Percentiles rank a stretch among this genome's conserved stretches.
These are phyloP conservation scores for Xylaria sp. DNA, from an alignment of 2,329 filamentous ascomycete species.

Conservation along the genomic window DNA sequence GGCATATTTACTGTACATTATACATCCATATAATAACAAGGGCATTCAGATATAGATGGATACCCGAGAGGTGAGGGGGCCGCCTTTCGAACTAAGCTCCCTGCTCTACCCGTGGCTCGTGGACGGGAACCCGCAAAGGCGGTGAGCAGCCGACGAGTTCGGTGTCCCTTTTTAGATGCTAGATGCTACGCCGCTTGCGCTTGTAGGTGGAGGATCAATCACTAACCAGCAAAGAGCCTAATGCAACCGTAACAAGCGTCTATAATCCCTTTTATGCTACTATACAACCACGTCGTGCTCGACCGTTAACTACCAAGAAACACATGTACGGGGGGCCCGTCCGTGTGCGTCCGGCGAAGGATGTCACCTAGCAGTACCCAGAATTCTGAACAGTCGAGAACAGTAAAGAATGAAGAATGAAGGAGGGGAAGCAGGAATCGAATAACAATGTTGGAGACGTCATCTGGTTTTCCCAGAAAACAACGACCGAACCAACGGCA, in stretches of 20 bases:
- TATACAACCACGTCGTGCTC: background rate
- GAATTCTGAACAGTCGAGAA: background rate
- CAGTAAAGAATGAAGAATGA: background rate
- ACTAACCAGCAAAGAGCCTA: slow-evolving; percentile 3
- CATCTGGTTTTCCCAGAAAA: background rate
- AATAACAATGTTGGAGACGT: background rate
- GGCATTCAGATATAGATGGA: slow-evolving; percentile 5
- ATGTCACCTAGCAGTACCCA: background rate
- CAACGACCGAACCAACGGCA: slow-evolving; percentile 3
- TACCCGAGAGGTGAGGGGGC: slow-evolving; percentile 14
- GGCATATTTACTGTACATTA: slow-evolving; percentile 1
- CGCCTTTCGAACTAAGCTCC: slow-evolving; percentile 12
- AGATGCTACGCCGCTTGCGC: slow-evolving; percentile 29
- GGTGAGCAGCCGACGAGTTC: slow-evolving; percentile 29
- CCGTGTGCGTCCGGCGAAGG: slow-evolving; percentile 2
- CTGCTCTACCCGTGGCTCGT: slow-evolving; percentile 25
- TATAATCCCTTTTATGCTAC: background rate
- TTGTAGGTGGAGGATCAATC: slow-evolving; percentile 8
- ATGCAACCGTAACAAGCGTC: slow-evolving; percentile 7
- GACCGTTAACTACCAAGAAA: slow-evolving; percentile 17
- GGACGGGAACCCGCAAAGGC: slow-evolving; percentile 31
- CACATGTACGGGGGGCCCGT: background rate
- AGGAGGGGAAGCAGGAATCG: background rate
- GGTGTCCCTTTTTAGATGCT: slow-evolving; percentile 25
- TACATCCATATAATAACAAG: slow-evolving; percentile 9